Percentiles rank a stretch among this genome's conserved stretches.
phyloP scores from a whole-genome alignment of 441 rosid genomes.

The Arabidopsis hybrid region DNA sequence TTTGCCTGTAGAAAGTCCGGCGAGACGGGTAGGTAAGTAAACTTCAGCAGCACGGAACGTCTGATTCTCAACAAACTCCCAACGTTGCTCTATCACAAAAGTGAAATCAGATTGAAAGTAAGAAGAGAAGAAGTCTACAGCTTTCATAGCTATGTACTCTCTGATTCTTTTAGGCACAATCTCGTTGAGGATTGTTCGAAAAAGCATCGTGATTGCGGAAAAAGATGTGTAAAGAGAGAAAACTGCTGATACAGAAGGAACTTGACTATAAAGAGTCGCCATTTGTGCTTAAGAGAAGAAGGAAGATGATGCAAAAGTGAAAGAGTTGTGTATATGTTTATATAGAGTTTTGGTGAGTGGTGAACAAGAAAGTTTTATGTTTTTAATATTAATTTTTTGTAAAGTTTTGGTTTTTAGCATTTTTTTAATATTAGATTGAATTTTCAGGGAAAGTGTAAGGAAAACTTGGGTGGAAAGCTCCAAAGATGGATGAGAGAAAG shows the following conservation, averaged over 20 bases:
- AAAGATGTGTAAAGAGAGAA: conserved; percentile 61
- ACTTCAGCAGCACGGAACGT: conserved; percentile 57
- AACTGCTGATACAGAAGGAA: conserved; percentile 53
- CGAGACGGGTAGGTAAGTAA: conserved; percentile 53
- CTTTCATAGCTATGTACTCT: conserved; percentile 46
- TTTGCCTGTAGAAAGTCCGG: conserved; percentile 45
- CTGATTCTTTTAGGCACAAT: conserved; percentile 49
- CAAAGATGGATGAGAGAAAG: conserved; percentile 29
- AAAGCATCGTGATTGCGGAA: conserved; percentile 55
- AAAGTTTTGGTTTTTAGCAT: too few species aligned
- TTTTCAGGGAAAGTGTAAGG: conserved; percentile 16
- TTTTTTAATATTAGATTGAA: not conserved
- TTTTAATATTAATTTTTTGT: not conserved
- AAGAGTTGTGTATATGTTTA: not conserved
- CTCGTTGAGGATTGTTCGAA: conserved; percentile 58
- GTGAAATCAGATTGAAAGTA: conserved; percentile 54
- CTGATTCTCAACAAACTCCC: conserved; percentile 60
- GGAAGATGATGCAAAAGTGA: conserved; percentile 10
- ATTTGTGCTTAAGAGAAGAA: conserved; percentile 18
- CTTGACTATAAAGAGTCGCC: conserved; percentile 46
- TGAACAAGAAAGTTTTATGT: not conserved
- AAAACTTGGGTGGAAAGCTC: conserved; percentile 37
- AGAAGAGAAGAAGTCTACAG: conserved; percentile 43
- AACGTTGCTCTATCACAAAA: conserved; percentile 57
- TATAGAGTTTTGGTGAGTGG: conserved; percentile 28